Evolutionary conservation across 2,329 filamentous ascomycete genomes (phyloP).

Genomic region (Fusarium sp.): DNA sequence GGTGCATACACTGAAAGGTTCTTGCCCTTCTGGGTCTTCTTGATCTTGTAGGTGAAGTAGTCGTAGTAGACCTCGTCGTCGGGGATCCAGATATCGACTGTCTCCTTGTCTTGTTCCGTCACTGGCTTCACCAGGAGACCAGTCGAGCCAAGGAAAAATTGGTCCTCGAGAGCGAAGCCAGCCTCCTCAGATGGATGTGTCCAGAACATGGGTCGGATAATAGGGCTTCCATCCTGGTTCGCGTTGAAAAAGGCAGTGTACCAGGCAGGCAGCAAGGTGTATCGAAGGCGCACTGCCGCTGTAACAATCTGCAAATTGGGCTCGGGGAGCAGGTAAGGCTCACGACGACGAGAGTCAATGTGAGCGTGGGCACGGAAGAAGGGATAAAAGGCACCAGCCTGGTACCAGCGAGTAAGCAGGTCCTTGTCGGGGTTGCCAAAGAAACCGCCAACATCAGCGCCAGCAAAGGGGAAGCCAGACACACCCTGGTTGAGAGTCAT

Average conservation of each 20-base stretch:
- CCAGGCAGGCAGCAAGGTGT: constrained; percentile 89
- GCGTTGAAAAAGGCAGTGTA: constrained; percentile 97
- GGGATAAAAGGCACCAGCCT: constrained; percentile 94
- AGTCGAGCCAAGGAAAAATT: constrained; percentile 88
- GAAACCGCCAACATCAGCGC: constrained; percentile 96
- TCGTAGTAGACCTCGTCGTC: constrained; percentile 93
- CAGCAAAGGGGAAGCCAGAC: constrained; percentile 90
- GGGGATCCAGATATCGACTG: constrained; percentile 82
- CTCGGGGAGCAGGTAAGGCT: constrained; percentile 87
- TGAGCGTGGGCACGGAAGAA: constrained; percentile 98
- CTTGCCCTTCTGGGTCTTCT: constrained; percentile 74
- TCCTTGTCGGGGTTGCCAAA: constrained; percentile 97
- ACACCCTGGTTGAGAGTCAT: constrained; percentile 96
- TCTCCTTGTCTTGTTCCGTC: constrained; percentile 75
- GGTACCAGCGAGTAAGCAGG: constrained; percentile 92
- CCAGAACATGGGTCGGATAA: constrained; percentile 92
- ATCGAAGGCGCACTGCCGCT: constrained; percentile 84
- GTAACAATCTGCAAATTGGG: constrained; percentile 88
- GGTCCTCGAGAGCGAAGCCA: constrained; percentile 89
- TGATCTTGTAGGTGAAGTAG: constrained; percentile 85
- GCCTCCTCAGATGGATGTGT: constrained; percentile 84
- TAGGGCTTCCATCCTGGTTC: constrained; percentile 80
- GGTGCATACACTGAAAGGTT: constrained; percentile 75
- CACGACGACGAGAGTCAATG: constrained; percentile 91
- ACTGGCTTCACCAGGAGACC: constrained; percentile 94